Evolutionary conservation across 2,329 filamentous ascomycete species (phyloP), one percentile per base, ranked within the genome.

Genomic region (Alternaria sp.): DNA sequence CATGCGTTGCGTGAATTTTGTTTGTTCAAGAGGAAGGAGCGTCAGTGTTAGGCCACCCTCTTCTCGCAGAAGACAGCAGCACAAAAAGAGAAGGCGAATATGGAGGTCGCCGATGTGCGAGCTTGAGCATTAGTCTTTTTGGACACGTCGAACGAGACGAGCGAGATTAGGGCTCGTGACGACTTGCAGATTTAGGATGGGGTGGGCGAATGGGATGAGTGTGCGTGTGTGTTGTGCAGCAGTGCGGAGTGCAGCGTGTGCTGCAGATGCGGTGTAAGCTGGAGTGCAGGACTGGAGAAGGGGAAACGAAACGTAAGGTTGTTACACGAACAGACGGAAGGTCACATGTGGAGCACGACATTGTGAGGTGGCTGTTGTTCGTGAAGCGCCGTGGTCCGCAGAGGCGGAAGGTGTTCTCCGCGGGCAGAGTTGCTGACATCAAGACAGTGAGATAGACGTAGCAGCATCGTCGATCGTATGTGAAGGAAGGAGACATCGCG

Each of bases 221-320:
- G 59, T 60, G 58, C 58, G 64, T 64, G 51, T 9, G 64, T 66
- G 55, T 28, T 60, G 47, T 37, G 57, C 50, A 54, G 54, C 25
- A 63, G 50, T 68, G 63, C 61, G 59, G 63, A 63, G 65, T 66
- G 67, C 65, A 66, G 54, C 8, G 55, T 54, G 64, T 47, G 33
- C 55, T 58, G 58, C 47, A 65, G 60, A 62, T 58, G 61, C 56
- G 21, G 61, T 60, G 59, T 55, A 65, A 65, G 61, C 57, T 53
- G 65, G 60, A 65, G 60, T 60, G 55, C 57, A 54, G 53, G 41
- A 21, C 58, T 46, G 33, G 18, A 49, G 20, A 53, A 21, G 14
- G 14, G 55, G 25, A 49, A 30, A 57, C 55, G 25, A 49, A 30
- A 57, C 55, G 33, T 20, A 43, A 45, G 49, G 30, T 21, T 33